These are phyloP conservation scores for Lepiota brunneoincarnata DNA, from an alignment of 768 basidiomycete genomes.

Conservation along the genomic window DNA sequence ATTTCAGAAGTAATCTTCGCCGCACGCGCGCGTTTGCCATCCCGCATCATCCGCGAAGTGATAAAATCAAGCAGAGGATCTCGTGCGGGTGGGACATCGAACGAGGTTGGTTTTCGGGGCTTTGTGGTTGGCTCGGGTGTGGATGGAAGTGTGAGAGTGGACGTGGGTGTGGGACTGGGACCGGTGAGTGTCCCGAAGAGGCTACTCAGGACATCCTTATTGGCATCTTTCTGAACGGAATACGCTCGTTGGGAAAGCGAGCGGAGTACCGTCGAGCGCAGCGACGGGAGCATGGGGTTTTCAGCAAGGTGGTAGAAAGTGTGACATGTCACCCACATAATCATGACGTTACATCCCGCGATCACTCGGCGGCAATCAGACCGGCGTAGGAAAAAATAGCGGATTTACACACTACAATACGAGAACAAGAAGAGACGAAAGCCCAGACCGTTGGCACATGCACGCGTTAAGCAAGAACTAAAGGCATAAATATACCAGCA, in stretches of 20 bases:
- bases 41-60: conserved; percentile 54
- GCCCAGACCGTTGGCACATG: too few relatives aligned
- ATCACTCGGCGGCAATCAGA: not conserved
- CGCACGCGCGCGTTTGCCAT: conserved; percentile 67
- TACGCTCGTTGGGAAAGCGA: conserved; percentile 15
- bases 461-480: not conserved
- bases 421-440: too few relatives aligned
- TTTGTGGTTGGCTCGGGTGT: not conserved
- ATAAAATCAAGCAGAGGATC: conserved; percentile 75
- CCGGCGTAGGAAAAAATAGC: not conserved
- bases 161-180: conserved; percentile 4
- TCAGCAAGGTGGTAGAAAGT: not conserved
- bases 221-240: conserved; percentile 10
- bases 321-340: not conserved
- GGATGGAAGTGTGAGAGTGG: not conserved
- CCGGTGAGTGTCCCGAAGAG: conserved; percentile 17
- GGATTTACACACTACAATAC: too few relatives aligned
- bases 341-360: not conserved
- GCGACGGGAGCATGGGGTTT: conserved; percentile 18
- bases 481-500: not conserved
- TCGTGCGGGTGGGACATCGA: conserved; percentile 67
- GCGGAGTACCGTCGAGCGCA: conserved; percentile 18
- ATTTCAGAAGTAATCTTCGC: conserved; percentile 54
- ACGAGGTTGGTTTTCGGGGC: conserved; percentile 18
- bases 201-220: conserved; percentile 17